Evolutionary conservation across 2,329 filamentous ascomycete species (phyloP), one percentile per base, ranked within the genome.

Genomic region (Colletotrichum endophyticum): DNA sequence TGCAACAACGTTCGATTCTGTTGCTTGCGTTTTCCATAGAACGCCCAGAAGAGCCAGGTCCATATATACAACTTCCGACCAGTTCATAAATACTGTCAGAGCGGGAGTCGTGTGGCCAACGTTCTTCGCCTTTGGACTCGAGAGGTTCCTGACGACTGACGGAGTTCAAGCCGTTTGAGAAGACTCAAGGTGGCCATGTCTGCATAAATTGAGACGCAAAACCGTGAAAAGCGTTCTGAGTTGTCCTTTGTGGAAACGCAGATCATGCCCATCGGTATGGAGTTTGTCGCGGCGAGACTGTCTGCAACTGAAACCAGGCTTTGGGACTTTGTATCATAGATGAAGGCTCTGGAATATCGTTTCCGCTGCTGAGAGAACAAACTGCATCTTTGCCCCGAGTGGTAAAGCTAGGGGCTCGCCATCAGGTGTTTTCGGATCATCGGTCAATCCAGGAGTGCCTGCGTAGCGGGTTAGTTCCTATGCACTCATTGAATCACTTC

Each of bases 1-100:
- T 0, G 0, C 39, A 49, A n/a, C 5, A n/a, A 2, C 1, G 9
- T 0, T n/a, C 19, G 0, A n/a, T 49, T 22, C 9, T 49, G 44
- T n/a, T 9, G 16, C 4, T 49, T n/a, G 2, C 2, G 19, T 7
- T 49, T 13, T 22, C 6, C 6, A 7, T 49, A 9, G 11, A 22
- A 49, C n/a, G 9, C 44, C 11, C 5, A 12, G 44, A 49, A 13
- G 44, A 49, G 5, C 5, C 44, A 22, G 11, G 44, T 0, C 6
- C 0, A 44, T 12, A 1, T 22, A 22, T 22, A 7, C 6, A 3
- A 49, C 3, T 13, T 22, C n/a, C 19, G 3, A 3, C 6, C 1
- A 49, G n/a, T 4, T 3, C n/a, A 22, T 49, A 4, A 6, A 16
- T n/a, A 12, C 6, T 13, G 1, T 22, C 44, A 49, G n/a, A 22